Evolutionary conservation across 768 basidiomycete genomes (phyloP).

Genomic region (Mycena olivaceomarginata): DNA sequence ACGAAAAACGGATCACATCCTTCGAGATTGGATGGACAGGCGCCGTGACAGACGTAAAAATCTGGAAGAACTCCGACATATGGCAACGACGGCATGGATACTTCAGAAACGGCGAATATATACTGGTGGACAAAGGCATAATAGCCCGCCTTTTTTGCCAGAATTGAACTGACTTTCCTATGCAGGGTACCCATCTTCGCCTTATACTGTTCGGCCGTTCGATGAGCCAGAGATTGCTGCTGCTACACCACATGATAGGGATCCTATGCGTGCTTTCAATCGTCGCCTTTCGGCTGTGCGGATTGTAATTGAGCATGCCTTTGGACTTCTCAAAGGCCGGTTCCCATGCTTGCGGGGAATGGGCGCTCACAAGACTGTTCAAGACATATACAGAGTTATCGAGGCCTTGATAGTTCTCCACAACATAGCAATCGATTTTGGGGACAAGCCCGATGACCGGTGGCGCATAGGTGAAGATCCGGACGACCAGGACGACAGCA

Average conservation of each 20-base stretch:
- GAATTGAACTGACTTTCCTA: not conserved
- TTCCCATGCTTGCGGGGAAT: constrained; percentile 46
- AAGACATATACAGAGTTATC: constrained; percentile 43
- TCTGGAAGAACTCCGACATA: constrained; percentile 44
- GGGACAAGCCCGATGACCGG: too few relatives aligned
- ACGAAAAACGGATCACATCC: constrained; percentile 42
- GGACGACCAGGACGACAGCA: too few relatives aligned
- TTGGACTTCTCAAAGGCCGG: constrained; percentile 52
- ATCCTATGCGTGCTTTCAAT: constrained; percentile 45
- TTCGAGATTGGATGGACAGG: constrained; percentile 50
- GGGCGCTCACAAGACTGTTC: constrained; percentile 41
- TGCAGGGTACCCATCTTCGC: constrained; percentile 50
- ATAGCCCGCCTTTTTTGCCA: not conserved
- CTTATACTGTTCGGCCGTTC: constrained; percentile 50
- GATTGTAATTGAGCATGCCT: constrained; percentile 52
- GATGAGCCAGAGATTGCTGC: constrained; percentile 45
- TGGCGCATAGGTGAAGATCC: too few relatives aligned
- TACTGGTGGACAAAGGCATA: constrained; percentile 49
- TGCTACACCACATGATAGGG: not conserved
- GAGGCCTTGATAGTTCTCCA: constrained; percentile 49
- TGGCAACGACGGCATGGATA: constrained; percentile 45
- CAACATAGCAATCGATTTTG: constrained; percentile 41
- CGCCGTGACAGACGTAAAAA: constrained; percentile 43
- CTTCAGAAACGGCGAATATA: constrained; percentile 43
- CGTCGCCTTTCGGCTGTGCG: constrained; percentile 41